phyloP scores from a whole-genome alignment of 2,329 filamentous ascomycete genomes.

The Metarhizium sp. region DNA sequence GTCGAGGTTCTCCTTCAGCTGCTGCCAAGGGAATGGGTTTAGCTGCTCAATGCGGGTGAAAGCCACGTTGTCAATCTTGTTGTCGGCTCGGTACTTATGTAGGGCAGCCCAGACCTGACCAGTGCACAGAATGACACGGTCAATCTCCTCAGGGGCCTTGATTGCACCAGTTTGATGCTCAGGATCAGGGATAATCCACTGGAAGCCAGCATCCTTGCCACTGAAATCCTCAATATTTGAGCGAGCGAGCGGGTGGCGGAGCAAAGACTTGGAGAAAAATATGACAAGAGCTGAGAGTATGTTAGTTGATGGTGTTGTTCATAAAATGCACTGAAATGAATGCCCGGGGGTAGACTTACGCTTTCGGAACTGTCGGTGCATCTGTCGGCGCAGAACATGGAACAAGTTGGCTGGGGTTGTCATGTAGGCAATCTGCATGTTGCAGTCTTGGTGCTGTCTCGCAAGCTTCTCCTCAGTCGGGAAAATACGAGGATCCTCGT shows the following conservation, averaged over 20 bases:
- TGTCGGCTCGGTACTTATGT: slow-evolving; percentile 79
- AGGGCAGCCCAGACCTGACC: slow-evolving; percentile 91
- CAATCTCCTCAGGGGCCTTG: slow-evolving; percentile 74
- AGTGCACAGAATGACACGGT: slow-evolving; percentile 87
- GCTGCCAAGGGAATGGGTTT: slow-evolving; percentile 97
- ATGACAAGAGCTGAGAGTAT: slow-evolving; percentile 64
- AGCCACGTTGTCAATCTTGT: slow-evolving; percentile 82
- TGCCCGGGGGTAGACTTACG: slow-evolving; percentile 49
- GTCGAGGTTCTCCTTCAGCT: slow-evolving; percentile 93
- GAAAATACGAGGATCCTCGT: slow-evolving; percentile 93
- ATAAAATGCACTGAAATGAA: background rate
- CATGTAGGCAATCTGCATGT: slow-evolving; percentile 97
- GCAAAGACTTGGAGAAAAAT: slow-evolving; percentile 96
- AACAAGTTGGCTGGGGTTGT: slow-evolving; percentile 95
- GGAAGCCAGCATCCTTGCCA: slow-evolving; percentile 76
- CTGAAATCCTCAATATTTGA: slow-evolving; percentile 87
- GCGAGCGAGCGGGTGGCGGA: slow-evolving; percentile 87
- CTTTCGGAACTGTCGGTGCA: slow-evolving; percentile 99
- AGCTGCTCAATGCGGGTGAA: slow-evolving; percentile 96
- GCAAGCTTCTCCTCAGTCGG: slow-evolving; percentile 81
- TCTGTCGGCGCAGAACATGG: slow-evolving; percentile 92
- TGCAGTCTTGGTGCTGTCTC: slow-evolving; percentile 98
- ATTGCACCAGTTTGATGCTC: slow-evolving; percentile 70
- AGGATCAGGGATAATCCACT: slow-evolving; percentile 90
- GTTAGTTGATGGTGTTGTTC: slow-evolving; percentile 1